These are phyloP conservation scores for Solanum verrucosum DNA, from an alignment of 257 asterid species.

Conservation along the genomic window DNA sequence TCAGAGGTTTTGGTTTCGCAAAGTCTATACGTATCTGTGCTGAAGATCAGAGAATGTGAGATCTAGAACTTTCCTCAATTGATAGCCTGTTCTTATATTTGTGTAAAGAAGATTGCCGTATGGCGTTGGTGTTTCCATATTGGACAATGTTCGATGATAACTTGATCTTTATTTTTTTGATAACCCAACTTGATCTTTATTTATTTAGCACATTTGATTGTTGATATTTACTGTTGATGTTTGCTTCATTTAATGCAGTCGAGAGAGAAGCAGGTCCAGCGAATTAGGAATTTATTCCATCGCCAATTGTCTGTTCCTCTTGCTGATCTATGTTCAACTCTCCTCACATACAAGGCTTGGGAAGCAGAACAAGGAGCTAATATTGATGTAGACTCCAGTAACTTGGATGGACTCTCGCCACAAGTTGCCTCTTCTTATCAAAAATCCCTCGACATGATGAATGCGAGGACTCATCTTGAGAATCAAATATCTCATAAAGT, in stretches of 20 bases:
- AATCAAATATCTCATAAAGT: constrained; percentile 52
- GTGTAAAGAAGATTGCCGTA: background rate
- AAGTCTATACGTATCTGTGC: background rate
- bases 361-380: constrained; percentile 53
- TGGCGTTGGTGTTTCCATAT: background rate
- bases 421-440: constrained; percentile 58
- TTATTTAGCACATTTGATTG: background rate
- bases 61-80: background rate
- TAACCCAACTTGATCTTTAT: background rate
- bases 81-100: background rate
- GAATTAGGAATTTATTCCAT: constrained; percentile 57
- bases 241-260: constrained; percentile 33
- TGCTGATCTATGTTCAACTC: constrained; percentile 42
- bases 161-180: background rate
- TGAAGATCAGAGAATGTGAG: background rate
- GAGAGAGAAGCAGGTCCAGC: constrained; percentile 81
- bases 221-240: background rate
- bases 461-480: constrained; percentile 60
- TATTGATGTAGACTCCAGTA: constrained; percentile 33
- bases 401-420: constrained; percentile 56
- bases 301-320: constrained; percentile 94
- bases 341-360: constrained; percentile 70
- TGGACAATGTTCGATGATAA: background rate
- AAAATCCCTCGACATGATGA: constrained; percentile 70
- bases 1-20: background rate